Evolutionary conservation across 2,329 filamentous ascomycete genomes (phyloP).

Genomic region (Chalaropsis thielavioides): DNA sequence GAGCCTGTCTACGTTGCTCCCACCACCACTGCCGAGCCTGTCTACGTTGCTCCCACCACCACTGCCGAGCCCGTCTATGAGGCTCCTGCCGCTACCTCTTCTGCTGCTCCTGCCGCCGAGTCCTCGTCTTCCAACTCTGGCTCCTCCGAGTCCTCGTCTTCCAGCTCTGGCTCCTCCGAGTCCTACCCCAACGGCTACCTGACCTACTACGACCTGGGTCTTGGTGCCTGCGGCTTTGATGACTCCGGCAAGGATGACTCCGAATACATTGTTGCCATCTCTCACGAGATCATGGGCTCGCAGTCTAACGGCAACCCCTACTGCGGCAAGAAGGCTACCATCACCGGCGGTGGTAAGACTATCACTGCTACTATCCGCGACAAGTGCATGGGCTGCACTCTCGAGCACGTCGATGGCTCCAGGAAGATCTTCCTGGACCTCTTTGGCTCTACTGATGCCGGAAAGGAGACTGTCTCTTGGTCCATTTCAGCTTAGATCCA

Average conservation of each 20-base stretch:
- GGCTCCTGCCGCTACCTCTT: conserved; percentile 14
- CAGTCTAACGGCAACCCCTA: conserved; percentile 52
- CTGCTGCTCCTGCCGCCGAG: conserved; percentile 9
- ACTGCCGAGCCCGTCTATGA: conserved; percentile 20
- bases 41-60: conserved; percentile 19
- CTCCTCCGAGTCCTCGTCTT: not conserved
- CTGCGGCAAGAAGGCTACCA: conserved; percentile 55
- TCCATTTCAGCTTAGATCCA: conserved; percentile 29
- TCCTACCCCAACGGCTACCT: conserved; percentile 45
- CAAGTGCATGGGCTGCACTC: conserved; percentile 58
- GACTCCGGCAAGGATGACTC: conserved; percentile 40
- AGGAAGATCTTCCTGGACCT: conserved; percentile 41
- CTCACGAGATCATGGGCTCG: conserved; percentile 46
- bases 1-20: conserved; percentile 17
- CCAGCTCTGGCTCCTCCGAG: conserved; percentile 20
- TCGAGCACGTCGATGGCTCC: conserved; percentile 45
- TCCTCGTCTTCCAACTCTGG: conserved; percentile 7
- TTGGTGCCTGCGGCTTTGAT: conserved; percentile 53
- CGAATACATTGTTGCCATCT: conserved; percentile 55
- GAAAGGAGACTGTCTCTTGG: conserved; percentile 33
- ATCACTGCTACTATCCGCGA: conserved; percentile 49
- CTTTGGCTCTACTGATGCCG: conserved; percentile 31
- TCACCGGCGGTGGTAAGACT: conserved; percentile 45
- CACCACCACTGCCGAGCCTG: conserved; percentile 3
- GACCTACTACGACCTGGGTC: conserved; percentile 58